Evolutionary conservation across 2,329 filamentous ascomycete genomes (phyloP), one percentile per base, ranked within the genome.

Genomic region (Exophiala sp.): DNA sequence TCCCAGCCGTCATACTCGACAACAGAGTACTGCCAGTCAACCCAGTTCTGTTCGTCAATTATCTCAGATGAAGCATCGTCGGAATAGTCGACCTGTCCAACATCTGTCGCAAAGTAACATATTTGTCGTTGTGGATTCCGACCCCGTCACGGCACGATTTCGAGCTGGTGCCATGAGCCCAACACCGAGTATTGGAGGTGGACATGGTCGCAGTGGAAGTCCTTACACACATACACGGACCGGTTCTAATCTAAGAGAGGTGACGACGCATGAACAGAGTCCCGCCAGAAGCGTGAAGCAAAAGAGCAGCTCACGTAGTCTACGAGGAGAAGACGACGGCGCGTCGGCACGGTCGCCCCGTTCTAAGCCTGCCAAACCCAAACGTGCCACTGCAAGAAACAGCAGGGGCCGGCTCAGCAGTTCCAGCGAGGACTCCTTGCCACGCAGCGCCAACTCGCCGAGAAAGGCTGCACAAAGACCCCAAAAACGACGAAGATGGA

Each of bases 111-210:
- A 56, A 40, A 58, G 56, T 27, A 55, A 55, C 16, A 58, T 58
- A 22, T 54, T 55, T 40, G 52, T 58, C 7, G 46, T 58, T 34
- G 56, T 58, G 16, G 56, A 58, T 37, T 50, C 53, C 11, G 51
- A 58, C 24, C 56, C 56, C 37, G 46, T 55, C 6, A 58, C 56
- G 19, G 53, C 53, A 30, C 38, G 44, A 24, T 58, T 58, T 43
- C 46, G 51, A 10, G 56, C 56, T n/a, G 56, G 56, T 5, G 53
- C 48, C n/a, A 56, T 55, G 39, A 56, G 50, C 42, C 56, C 56
- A 6, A 43, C 29, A 10, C 43, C 48, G 3, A 56, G 53, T 30
- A 57, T 54, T 29, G 42, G 45, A 8, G 27, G 34, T 23, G 18
- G 8, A 2, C 10, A 41, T 16, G 43, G 44, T 2, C 29, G 46